These are phyloP conservation scores for Selaginella tamariscina DNA, from an alignment of 75 land plant species.

Conservation along the genomic window DNA sequence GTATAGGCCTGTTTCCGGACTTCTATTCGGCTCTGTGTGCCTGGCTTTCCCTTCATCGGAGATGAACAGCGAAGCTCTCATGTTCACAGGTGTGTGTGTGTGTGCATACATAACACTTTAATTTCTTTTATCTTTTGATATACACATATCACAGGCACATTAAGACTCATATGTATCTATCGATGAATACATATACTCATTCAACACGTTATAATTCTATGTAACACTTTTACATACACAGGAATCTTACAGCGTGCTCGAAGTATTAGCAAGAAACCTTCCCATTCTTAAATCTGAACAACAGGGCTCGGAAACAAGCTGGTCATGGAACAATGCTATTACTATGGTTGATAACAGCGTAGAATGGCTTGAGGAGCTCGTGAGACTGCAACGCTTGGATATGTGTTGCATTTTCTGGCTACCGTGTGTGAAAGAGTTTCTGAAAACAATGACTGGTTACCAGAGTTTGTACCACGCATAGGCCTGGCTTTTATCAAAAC, in stretches of 20 bases:
- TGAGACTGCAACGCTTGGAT: conserved; percentile 31
- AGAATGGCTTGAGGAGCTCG: conserved; percentile 36
- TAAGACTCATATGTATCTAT: too few species aligned
- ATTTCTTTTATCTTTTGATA: too few species aligned
- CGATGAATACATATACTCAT: too few species aligned
- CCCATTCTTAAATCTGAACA: conserved; percentile 30
- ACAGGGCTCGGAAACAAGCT: conserved; percentile 19
- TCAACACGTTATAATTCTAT: too few species aligned
- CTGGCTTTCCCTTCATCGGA: conserved; percentile 50
- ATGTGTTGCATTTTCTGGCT: conserved; percentile 54
- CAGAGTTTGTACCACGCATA: conserved; percentile 53
- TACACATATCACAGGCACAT: too few species aligned
- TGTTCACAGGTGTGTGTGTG: too few species aligned
- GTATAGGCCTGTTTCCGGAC: conserved; percentile 51
- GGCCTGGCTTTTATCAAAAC: conserved; percentile 47
- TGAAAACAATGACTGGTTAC: conserved; percentile 34
- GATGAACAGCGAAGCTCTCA: too few species aligned
- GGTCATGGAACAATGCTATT: conserved; percentile 68
- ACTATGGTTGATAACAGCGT: conserved; percentile 66
- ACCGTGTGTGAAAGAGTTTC: conserved; percentile 41
- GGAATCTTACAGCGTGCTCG: conserved; percentile 62
- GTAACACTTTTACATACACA: conserved; percentile 21
- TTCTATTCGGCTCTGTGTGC: conserved; percentile 60
- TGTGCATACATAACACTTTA: too few species aligned
- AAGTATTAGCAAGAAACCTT: conserved; percentile 42